Conservation (phyloP, 176 grass and related monocot genomes). For the Phragmites australis region DNA sequence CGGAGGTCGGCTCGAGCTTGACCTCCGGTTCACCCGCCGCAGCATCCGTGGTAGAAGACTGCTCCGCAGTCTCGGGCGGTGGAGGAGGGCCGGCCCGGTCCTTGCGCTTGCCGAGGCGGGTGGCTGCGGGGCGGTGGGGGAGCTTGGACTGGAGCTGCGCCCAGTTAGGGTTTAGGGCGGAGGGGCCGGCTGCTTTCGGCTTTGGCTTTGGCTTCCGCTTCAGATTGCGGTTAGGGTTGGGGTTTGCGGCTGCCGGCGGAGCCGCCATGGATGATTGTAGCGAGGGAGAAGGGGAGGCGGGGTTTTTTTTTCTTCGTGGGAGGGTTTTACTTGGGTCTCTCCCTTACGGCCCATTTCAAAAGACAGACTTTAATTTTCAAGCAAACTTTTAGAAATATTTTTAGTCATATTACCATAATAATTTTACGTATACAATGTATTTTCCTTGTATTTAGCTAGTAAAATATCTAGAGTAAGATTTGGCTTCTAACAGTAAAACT, state of each 20-base stretch:
- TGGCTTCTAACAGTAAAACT: too few species aligned
- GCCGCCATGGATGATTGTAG: slow-evolving; percentile 44
- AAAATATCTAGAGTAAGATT: too few species aligned
- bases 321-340: not conserved
- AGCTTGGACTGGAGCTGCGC: slow-evolving; percentile 83
- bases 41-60: not conserved
- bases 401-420: too few species aligned
- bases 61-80: slow-evolving; percentile 30
- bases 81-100: slow-evolving; percentile 12
- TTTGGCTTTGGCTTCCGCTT: slow-evolving; percentile 44
- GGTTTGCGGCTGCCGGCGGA: slow-evolving; percentile 15
- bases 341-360: too few species aligned
- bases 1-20: slow-evolving; percentile 66
- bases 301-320: not conserved
- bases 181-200: slow-evolving; percentile 17
- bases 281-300: not conserved
- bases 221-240: slow-evolving; percentile 21
- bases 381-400: too few species aligned
- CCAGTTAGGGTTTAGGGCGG: slow-evolving; percentile 84
- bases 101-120: slow-evolving; percentile 49
- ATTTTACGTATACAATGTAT: too few species aligned
- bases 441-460: too few species aligned
- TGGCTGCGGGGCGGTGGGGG: slow-evolving; percentile 33
- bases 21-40: not conserved
- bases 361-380: too few species aligned